These are phyloP conservation scores for Nyssa sinensis DNA, from an alignment of 148 eudicot genomes.

Conservation along the genomic window DNA sequence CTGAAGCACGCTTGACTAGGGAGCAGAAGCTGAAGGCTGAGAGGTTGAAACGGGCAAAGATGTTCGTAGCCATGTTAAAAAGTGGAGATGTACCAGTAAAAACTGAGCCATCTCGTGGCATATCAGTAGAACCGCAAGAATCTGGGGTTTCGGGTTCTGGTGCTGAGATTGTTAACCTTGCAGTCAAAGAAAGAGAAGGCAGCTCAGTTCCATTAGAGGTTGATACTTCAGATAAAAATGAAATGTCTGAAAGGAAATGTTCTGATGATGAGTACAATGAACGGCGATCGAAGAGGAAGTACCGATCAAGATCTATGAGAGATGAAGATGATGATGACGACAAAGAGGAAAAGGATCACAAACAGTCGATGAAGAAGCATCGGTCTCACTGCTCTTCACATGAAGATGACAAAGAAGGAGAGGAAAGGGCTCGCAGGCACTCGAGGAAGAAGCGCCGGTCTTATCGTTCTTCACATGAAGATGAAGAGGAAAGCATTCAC, in stretches of 20 bases:
- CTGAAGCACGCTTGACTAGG: constrained; percentile 57
- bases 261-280: constrained; percentile 47
- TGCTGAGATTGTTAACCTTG: constrained; percentile 18
- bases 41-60: constrained; percentile 87
- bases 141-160: constrained; percentile 25
- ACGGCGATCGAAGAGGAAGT: constrained; percentile 44
- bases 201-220: constrained; percentile 40
- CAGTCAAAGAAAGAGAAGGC: constrained; percentile 47
- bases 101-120: constrained; percentile 43
- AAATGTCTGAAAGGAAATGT: constrained; percentile 35
- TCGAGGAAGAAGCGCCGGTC: constrained; percentile 11
- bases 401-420: neutral
- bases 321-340: constrained; percentile 35
- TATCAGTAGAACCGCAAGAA: constrained; percentile 56
- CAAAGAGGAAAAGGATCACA: too few relatives aligned
- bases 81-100: constrained; percentile 53
- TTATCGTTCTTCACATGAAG: constrained; percentile 5
- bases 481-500: constrained; percentile 26
- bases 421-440: constrained; percentile 3
- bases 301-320: constrained; percentile 53
- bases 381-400: too few relatives aligned
- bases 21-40: constrained; percentile 89
- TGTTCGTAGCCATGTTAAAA: constrained; percentile 92
- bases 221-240: constrained; percentile 22
- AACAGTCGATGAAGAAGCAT: too few relatives aligned